Percentiles rank a stretch among this genome's conserved stretches.
Evolutionary conservation across 2,329 filamentous ascomycete genomes (phyloP).

Genomic region (Cladophialophora yegresii): DNA sequence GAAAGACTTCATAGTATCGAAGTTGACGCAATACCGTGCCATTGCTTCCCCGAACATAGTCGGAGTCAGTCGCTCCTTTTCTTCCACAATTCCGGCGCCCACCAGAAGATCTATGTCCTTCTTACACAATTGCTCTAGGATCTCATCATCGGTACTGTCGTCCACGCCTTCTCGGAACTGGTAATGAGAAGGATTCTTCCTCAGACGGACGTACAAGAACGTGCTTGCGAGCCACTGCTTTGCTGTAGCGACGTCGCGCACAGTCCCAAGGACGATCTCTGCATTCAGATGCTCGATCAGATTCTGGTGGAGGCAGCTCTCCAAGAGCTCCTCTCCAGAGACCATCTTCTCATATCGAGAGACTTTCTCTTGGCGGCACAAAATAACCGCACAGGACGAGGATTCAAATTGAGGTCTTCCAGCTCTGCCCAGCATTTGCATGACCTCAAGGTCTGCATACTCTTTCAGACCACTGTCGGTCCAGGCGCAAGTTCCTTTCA

Average conservation of each 20-base stretch:
- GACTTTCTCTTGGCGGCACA: constrained; percentile 69
- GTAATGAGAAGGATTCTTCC: constrained; percentile 71
- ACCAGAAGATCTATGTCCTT: constrained; percentile 67
- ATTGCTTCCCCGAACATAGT: constrained; percentile 78
- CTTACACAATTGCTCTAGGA: constrained; percentile 70
- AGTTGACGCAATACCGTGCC: constrained; percentile 78
- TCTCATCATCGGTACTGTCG: constrained; percentile 59
- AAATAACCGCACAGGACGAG: constrained; percentile 73
- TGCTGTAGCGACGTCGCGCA: constrained; percentile 65
- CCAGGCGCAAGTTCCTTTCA: constrained; percentile 75
- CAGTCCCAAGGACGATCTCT: constrained; percentile 74
- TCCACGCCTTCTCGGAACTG: constrained; percentile 59
- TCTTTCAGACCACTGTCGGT: constrained; percentile 64
- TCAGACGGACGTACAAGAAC: constrained; percentile 74
- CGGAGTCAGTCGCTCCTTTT: constrained; percentile 55
- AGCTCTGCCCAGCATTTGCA: constrained; percentile 87
- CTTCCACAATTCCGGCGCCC: constrained; percentile 59
- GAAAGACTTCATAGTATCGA: constrained; percentile 75
- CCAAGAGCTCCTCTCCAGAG: constrained; percentile 70
- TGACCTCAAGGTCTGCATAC: constrained; percentile 79
- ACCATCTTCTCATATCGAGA: constrained; percentile 71
- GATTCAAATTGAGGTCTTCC: constrained; percentile 81
- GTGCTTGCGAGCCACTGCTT: constrained; percentile 75
- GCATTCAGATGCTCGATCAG: constrained; percentile 83
- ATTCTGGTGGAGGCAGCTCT: constrained; percentile 77